Conservation (phyloP, 495 filamentous ascomycete genomes). For the Sphaerosporella brunnea region DNA sequence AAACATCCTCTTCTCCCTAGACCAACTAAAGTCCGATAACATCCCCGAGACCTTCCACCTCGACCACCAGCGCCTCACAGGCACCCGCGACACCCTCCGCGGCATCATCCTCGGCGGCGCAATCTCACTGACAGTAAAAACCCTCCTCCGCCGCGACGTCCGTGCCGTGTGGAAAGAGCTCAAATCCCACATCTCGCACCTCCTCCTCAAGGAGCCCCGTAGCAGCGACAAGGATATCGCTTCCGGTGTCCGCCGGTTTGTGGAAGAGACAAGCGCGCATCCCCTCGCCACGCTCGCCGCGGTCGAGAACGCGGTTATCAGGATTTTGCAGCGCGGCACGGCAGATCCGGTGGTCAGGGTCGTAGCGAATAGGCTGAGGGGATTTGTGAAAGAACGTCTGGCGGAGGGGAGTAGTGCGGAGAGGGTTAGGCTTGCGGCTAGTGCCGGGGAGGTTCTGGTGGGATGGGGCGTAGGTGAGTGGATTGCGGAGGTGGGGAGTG, state of each 20-base stretch:
- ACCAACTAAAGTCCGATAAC: conserved; percentile 37
- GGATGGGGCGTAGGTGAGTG: conserved; percentile 73
- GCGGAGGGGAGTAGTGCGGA: conserved; percentile 54
- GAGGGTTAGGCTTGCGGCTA: conserved; percentile 60
- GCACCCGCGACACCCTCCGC: conserved; percentile 51
- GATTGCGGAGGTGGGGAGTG: conserved; percentile 59
- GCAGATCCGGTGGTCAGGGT: conserved; percentile 67
- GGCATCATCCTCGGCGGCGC: conserved; percentile 60
- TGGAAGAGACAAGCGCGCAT: conserved; percentile 34
- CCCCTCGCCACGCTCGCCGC: conserved; percentile 27
- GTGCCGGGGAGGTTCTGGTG: conserved; percentile 66
- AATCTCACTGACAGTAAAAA: conserved; percentile 83
- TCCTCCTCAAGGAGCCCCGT: conserved; percentile 61
- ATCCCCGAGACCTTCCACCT: conserved; percentile 76
- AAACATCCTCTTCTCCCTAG: conserved; percentile 45
- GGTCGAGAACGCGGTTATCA: conserved; percentile 25
- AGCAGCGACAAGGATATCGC: conserved; percentile 47
- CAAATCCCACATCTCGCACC: conserved; percentile 43
- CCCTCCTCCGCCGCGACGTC: conserved; percentile 81
- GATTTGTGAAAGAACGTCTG: conserved; percentile 60
- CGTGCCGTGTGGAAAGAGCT: conserved; percentile 78
- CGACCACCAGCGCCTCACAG: conserved; percentile 50
- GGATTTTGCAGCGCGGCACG: conserved; percentile 33
- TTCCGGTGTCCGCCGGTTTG: conserved; percentile 34
- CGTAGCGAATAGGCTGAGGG: conserved; percentile 53